Evolutionary conservation across 257 asterid genomes (phyloP).

Genomic region (Solanum pimpinellifolium): DNA sequence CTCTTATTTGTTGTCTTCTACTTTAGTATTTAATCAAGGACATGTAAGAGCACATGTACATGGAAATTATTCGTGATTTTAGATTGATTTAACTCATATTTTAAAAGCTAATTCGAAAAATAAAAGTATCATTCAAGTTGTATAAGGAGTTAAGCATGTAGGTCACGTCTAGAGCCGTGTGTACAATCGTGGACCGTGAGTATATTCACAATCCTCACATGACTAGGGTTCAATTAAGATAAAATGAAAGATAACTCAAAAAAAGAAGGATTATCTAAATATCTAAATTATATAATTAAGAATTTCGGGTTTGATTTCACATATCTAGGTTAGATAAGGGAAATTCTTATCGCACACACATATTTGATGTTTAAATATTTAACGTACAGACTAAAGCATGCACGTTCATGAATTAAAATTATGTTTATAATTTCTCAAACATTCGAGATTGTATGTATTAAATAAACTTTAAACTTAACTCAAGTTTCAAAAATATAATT

Average conservation of each 20-base stretch:
- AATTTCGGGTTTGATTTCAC: neutral
- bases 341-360: neutral
- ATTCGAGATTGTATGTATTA: rapidly evolving
- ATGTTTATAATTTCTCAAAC: too few species aligned
- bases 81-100: rapidly evolving
- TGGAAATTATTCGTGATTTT: neutral
- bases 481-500: neutral
- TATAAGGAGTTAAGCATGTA: neutral
- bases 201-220: neutral
- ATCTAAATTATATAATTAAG: too few species aligned
- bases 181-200: neutral
- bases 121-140: too few species aligned
- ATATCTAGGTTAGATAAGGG: neutral
- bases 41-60: neutral
- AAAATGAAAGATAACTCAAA: neutral
- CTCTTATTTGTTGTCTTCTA: neutral
- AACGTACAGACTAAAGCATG: neutral
- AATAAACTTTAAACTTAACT: neutral
- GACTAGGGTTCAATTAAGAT: neutral
- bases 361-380: too few species aligned
- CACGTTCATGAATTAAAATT: neutral
- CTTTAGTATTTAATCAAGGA: neutral
- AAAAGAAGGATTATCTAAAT: too few species aligned
- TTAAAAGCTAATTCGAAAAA: neutral
- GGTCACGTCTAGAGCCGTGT: neutral